These are phyloP conservation scores for Wickerhamomyces tratensis DNA, from an alignment of 805 yeast genomes.

Conservation along the genomic window DNA sequence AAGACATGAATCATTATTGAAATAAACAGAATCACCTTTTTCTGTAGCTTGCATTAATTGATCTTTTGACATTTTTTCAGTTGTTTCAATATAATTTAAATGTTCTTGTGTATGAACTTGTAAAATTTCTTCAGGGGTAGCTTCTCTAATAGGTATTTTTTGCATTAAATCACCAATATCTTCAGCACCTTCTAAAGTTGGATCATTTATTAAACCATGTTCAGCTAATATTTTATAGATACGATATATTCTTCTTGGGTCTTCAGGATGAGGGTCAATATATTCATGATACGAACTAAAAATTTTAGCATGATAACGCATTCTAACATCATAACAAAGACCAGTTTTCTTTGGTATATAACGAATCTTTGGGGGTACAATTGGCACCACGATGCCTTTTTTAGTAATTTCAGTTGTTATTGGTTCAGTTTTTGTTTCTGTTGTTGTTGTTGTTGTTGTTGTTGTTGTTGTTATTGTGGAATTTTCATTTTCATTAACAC, in stretches of 20 bases:
- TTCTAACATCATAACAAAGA: constrained; percentile 88
- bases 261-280: constrained; percentile 98
- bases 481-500: background rate
- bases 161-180: constrained; percentile 81
- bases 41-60: constrained; percentile 76
- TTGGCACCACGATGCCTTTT: constrained; percentile 41
- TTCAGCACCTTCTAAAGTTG: constrained; percentile 53
- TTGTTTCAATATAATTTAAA: constrained; percentile 61
- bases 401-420: constrained; percentile 1
- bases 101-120: constrained; percentile 82
- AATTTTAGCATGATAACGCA: constrained; percentile 95
- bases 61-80: constrained; percentile 71
- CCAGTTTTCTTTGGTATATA: constrained; percentile 84
- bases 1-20: constrained; percentile 79
- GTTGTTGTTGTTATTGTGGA: background rate
- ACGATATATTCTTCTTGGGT: constrained; percentile 91
- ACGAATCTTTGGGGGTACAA: constrained; percentile 53
- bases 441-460: background rate
- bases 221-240: constrained; percentile 91
- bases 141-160: constrained; percentile 87
- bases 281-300: constrained; percentile 88
- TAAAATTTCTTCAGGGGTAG: constrained; percentile 74
- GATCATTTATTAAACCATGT: constrained; percentile 80
- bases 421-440: too few species aligned
- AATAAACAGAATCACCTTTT: constrained; percentile 88